Conservation (phyloP, 2,329 filamentous ascomycete genomes). For the Exutisphaerella laricina region DNA sequence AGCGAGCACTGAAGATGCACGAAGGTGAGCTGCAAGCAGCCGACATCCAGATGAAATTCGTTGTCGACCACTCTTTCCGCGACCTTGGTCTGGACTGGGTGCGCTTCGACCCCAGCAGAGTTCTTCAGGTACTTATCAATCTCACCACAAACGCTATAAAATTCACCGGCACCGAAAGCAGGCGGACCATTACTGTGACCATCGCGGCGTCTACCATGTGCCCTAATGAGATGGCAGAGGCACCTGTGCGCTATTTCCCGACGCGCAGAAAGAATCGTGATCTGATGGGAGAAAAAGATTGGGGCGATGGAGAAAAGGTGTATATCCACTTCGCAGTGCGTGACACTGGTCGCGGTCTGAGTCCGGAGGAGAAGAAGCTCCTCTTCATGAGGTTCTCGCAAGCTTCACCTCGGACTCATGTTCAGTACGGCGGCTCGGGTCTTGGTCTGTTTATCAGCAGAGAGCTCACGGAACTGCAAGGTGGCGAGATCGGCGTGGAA, state of each 20-base stretch:
- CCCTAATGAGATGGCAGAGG: constrained; percentile 40
- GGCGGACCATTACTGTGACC: constrained; percentile 59
- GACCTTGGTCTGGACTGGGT: constrained; percentile 59
- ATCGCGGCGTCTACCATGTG: constrained; percentile 58
- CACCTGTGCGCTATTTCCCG: constrained; percentile 57
- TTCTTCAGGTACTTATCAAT: constrained; percentile 75
- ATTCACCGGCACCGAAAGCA: constrained; percentile 62
- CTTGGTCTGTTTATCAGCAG: constrained; percentile 74
- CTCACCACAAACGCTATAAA: constrained; percentile 61
- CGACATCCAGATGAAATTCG: constrained; percentile 61
- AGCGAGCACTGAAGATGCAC: constrained; percentile 69
- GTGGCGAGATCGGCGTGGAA: constrained; percentile 70
- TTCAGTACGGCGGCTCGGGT: constrained; percentile 73
- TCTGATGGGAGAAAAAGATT: constrained; percentile 52
- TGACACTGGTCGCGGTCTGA: constrained; percentile 66
- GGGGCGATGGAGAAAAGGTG: constrained; percentile 61
- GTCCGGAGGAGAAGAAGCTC: constrained; percentile 63
- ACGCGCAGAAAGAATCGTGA: constrained; percentile 47
- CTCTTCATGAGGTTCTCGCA: constrained; percentile 77
- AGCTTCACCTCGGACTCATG: constrained; percentile 67
- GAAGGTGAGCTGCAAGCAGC: constrained; percentile 66
- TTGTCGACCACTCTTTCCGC: constrained; percentile 57
- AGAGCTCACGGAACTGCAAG: constrained; percentile 73
- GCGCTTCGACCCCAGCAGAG: constrained; percentile 66
- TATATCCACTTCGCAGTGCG: constrained; percentile 68